These are phyloP conservation scores for Sideroxylon spinosum DNA, from an alignment of 179 eudicot species.

Conservation along the genomic window DNA sequence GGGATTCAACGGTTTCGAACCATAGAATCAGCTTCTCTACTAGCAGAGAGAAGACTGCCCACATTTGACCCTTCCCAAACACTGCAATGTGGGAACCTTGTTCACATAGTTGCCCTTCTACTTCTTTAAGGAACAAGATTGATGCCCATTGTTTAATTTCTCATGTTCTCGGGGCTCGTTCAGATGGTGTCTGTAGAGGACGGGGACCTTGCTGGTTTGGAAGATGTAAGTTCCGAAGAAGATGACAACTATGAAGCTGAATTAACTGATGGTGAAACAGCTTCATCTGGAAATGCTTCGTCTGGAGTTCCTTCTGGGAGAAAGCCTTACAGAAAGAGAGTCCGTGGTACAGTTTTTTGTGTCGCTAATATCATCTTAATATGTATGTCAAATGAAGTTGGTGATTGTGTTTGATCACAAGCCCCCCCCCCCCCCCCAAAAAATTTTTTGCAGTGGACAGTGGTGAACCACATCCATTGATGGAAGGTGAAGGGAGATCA, in stretches of 20 bases:
- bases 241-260: conserved; percentile 96
- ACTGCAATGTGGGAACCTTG: too few relatives aligned
- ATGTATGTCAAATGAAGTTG: background rate
- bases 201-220: conserved; percentile 95
- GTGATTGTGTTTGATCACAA: background rate
- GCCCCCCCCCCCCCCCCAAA: too few relatives aligned
- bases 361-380: background rate
- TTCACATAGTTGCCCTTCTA: too few relatives aligned
- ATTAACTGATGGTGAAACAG: conserved; percentile 64
- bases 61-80: too few relatives aligned
- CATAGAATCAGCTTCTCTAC: too few relatives aligned
- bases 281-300: conserved; percentile 15
- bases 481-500: conserved; percentile 96
- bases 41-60: too few relatives aligned
- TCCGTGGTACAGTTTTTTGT: conserved; percentile 48
- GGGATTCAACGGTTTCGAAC: too few relatives aligned
- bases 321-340: conserved; percentile 62
- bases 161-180: background rate
- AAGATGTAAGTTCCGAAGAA: conserved; percentile 91
- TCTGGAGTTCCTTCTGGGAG: conserved; percentile 50
- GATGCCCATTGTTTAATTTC: background rate
- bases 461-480: conserved; percentile 66
- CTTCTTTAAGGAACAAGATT: background rate
- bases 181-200: conserved; percentile 94
- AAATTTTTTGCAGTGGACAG: conserved; percentile 45